A percentile compares a stretch with the other conserved stretches of the same genome.
phyloP scores from a whole-genome alignment of 148 eudicot species.

The Fallopia convolvulus region DNA sequence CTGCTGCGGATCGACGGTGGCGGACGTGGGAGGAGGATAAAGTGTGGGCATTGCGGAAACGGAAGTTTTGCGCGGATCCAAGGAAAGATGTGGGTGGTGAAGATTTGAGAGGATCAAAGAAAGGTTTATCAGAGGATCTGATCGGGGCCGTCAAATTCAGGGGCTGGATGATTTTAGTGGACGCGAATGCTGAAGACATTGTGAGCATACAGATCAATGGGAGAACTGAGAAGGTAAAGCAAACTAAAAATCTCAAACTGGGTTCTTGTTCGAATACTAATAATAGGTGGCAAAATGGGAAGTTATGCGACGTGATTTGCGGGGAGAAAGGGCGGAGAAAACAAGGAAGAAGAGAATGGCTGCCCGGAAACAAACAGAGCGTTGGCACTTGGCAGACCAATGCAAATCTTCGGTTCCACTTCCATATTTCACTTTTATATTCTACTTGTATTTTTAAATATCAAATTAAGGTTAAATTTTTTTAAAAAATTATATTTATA shows the following conservation, averaged over 20 bases:
- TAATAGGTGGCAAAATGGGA: background rate
- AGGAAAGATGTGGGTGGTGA: slow-evolving; percentile 21
- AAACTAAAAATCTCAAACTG: background rate
- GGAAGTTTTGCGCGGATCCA: slow-evolving; percentile 34
- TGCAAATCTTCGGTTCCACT: no score
- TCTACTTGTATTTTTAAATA: no score
- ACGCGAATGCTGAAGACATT: slow-evolving; percentile 27
- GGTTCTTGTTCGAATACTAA: no score
- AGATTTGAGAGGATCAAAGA: slow-evolving; percentile 19
- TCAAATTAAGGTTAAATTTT: no score
- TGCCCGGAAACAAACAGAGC: background rate
- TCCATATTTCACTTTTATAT: no score
- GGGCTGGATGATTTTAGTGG: slow-evolving; percentile 41
- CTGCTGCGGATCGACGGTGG: slow-evolving; percentile 21
- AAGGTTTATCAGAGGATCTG: slow-evolving; percentile 39
- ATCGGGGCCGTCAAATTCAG: slow-evolving; percentile 18
- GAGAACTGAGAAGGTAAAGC: background rate
- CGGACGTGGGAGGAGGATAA: slow-evolving; percentile 6
- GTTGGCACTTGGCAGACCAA: no score
- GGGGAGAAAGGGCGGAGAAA: background rate
- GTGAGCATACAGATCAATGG: slow-evolving; percentile 4
- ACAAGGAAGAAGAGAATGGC: background rate
- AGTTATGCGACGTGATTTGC: background rate
- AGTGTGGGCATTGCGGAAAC: slow-evolving; percentile 15
- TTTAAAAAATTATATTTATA: no score